These are phyloP conservation scores for Melastoma malabathricum DNA, from an alignment of 345 rosid species.

Conservation along the genomic window DNA sequence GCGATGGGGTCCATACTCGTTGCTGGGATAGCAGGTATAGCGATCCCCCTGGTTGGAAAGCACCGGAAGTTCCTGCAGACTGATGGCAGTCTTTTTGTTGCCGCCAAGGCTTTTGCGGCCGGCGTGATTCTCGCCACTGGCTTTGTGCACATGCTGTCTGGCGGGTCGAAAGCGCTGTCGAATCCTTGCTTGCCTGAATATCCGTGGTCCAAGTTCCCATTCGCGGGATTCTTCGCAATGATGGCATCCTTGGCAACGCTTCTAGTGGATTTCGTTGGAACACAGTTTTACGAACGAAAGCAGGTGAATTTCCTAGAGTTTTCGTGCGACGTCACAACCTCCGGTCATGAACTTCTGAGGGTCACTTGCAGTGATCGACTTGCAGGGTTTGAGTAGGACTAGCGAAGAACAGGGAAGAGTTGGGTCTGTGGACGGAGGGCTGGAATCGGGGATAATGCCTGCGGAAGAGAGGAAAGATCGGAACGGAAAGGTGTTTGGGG, in stretches of 20 bases:
- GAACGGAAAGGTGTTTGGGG: conserved; percentile 58
- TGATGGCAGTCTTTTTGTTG: conserved; percentile 51
- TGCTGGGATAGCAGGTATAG: conserved; percentile 50
- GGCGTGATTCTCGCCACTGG: conserved; percentile 95
- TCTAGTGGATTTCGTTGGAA: conserved; percentile 71
- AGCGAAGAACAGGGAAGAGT: conserved; percentile 29
- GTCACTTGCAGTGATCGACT: too few relatives aligned
- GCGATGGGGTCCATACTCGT: conserved; percentile 68
- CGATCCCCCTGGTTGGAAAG: conserved; percentile 60
- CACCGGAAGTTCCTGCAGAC: conserved; percentile 48
- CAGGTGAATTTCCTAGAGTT: conserved; percentile 11
- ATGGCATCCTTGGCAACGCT: conserved; percentile 58
- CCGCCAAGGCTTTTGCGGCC: conserved; percentile 84
- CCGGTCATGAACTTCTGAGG: too few relatives aligned
- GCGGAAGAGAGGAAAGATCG: conserved; percentile 13
- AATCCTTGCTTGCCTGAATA: conserved; percentile 58
- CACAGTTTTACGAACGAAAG: conserved; percentile 78
- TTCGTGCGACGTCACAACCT: too few relatives aligned
- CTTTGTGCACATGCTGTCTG: conserved; percentile 86
- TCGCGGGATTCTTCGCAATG: conserved; percentile 82
- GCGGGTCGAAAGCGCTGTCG: conserved; percentile 39
- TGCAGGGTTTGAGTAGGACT: conserved; percentile 24
- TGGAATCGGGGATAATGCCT: conserved; percentile 32
- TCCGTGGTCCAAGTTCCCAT: conserved; percentile 81
- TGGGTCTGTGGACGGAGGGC: conserved; percentile 22